phyloP scores from a whole-genome alignment of 768 basidiomycete genomes.

The Mycena haematopus region DNA sequence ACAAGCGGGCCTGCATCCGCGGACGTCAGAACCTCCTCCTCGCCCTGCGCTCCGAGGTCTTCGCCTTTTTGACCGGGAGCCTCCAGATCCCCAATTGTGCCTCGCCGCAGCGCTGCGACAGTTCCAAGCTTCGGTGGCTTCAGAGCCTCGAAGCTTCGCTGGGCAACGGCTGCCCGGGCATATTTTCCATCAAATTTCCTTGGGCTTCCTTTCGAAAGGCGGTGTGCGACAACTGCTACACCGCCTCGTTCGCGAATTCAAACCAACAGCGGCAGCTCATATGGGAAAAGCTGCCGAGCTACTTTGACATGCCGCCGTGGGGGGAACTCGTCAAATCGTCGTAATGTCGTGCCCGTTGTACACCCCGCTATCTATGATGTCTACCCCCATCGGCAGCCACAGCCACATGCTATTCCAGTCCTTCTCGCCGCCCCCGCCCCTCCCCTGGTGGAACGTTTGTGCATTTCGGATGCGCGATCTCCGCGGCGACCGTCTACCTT shows the following conservation, averaged over 20 bases:
- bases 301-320: slow-evolving; percentile 31
- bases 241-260: slow-evolving; percentile 20
- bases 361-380: too few species aligned
- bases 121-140: slow-evolving; percentile 30
- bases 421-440: too few species aligned
- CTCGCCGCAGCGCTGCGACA: slow-evolving; percentile 28
- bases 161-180: slow-evolving; percentile 29
- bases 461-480: too few species aligned
- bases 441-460: too few species aligned
- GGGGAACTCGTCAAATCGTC: slow-evolving; percentile 29
- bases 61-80: slow-evolving; percentile 30
- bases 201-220: slow-evolving; percentile 29
- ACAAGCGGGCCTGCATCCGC: slow-evolving; percentile 31
- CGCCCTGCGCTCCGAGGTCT: slow-evolving; percentile 30
- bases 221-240: slow-evolving; percentile 30
- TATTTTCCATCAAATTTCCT: slow-evolving; percentile 30
- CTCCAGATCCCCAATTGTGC: slow-evolving; percentile 27
- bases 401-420: too few species aligned
- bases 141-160: slow-evolving; percentile 31
- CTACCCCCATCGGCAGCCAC: too few species aligned
- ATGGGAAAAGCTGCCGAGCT: slow-evolving; percentile 29
- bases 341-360: too few species aligned
- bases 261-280: slow-evolving; percentile 25
- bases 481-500: too few species aligned
- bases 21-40: slow-evolving; percentile 32